phyloP scores from a whole-genome alignment of 768 basidiomycete species.

The Russula ochroleuca region DNA sequence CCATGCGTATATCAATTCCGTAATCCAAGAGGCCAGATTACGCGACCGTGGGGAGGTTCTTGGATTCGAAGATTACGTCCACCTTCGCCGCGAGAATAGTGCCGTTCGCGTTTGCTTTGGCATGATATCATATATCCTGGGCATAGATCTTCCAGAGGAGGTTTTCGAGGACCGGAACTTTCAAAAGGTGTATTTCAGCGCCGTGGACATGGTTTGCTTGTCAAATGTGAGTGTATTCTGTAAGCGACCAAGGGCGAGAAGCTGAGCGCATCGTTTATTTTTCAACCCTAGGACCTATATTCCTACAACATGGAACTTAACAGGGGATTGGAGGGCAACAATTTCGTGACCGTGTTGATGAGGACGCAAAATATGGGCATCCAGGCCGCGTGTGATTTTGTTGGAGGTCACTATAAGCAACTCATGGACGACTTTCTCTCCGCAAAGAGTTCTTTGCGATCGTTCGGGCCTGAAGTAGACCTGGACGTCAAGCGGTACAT shows the following conservation, averaged over 20 bases:
- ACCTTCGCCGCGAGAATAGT: conserved; percentile 64
- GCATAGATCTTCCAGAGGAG: conserved; percentile 58
- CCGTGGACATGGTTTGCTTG: conserved; percentile 65
- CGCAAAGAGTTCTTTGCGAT: conserved; percentile 45
- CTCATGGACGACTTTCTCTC: conserved; percentile 49
- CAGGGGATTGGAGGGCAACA: conserved; percentile 60
- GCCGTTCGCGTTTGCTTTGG: conserved; percentile 61
- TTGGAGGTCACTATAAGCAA: conserved; percentile 47
- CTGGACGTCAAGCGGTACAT: conserved; percentile 50
- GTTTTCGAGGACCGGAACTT: conserved; percentile 55
- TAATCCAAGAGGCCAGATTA: conserved; percentile 58
- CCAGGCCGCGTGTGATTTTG: conserved; percentile 56
- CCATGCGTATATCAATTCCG: conserved; percentile 53
- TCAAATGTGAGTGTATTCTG: conserved; percentile 49
- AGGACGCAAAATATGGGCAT: conserved; percentile 47
- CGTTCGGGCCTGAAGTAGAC: conserved; percentile 48
- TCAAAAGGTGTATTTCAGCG: conserved; percentile 51
- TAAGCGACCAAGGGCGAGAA: background rate
- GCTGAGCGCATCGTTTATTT: background rate
- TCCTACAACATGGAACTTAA: conserved; percentile 72
- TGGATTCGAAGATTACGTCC: conserved; percentile 48
- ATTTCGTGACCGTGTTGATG: conserved; percentile 67
- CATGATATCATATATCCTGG: conserved; percentile 56
- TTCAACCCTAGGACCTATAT: conserved; percentile 52
- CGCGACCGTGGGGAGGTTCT: conserved; percentile 55